Conservation (phyloP, 1,284 basidiomycete genomes). For the Clitocybe nebularis region DNA sequence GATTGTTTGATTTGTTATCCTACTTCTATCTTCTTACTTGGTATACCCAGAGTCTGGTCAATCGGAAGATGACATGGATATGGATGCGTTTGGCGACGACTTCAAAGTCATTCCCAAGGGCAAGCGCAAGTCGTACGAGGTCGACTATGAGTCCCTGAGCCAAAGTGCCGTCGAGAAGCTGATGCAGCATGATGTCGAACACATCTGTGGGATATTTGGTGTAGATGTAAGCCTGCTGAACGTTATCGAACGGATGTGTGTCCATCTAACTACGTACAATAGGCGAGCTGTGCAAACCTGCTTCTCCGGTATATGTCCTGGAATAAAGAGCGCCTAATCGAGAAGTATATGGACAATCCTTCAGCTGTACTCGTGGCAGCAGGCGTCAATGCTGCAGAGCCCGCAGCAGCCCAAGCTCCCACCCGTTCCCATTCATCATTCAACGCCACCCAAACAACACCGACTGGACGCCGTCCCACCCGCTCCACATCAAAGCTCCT, state of each 20-base stretch:
- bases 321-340: slow-evolving; percentile 96
- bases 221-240: slow-evolving; percentile 61
- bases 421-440: slow-evolving; percentile 27
- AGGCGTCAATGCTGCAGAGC: slow-evolving; percentile 46
- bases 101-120: slow-evolving; percentile 53
- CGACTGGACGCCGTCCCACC: slow-evolving; percentile 28
- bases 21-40: slow-evolving; percentile 16
- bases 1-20: slow-evolving; percentile 24
- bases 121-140: slow-evolving; percentile 69
- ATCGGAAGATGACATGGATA: slow-evolving; percentile 61
- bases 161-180: slow-evolving; percentile 71
- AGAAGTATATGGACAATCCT: slow-evolving; percentile 92
- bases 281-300: slow-evolving; percentile 62
- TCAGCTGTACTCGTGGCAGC: slow-evolving; percentile 67
- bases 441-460: slow-evolving; percentile 18
- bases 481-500: slow-evolving; percentile 40
- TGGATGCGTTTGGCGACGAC: slow-evolving; percentile 59
- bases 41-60: slow-evolving; percentile 38
- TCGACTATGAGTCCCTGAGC: slow-evolving; percentile 75
- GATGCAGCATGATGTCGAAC: slow-evolving; percentile 76
- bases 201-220: slow-evolving; percentile 82
- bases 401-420: slow-evolving; percentile 29
- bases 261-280: slow-evolving; percentile 6
- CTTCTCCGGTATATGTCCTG: slow-evolving; percentile 85
- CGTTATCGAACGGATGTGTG: slow-evolving; percentile 3